These are phyloP conservation scores for Pseudogymnoascus sp. DNA, from an alignment of 2,329 filamentous ascomycete genomes.

Conservation along the genomic window DNA sequence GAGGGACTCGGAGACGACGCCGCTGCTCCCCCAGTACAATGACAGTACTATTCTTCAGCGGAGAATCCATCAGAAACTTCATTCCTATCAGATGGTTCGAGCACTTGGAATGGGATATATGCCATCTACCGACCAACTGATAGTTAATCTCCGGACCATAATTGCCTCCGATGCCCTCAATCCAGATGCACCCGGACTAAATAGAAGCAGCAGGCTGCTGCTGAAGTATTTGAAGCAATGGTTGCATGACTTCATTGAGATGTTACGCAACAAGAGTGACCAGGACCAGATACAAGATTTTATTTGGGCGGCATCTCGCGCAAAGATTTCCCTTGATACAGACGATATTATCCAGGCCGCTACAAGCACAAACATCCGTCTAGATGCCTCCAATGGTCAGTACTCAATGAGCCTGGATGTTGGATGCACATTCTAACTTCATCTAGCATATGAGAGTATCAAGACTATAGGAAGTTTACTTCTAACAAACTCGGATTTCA, in stretches of 20 bases:
- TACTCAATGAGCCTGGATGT: slow-evolving; percentile 11
- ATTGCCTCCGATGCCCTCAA: slow-evolving; percentile 72
- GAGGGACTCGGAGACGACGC: slow-evolving; percentile 36
- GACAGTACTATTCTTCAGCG: slow-evolving; percentile 74
- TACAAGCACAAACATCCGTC: slow-evolving; percentile 53
- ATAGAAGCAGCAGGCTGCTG: slow-evolving; percentile 65
- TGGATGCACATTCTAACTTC: background rate
- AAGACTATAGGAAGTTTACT: slow-evolving; percentile 77
- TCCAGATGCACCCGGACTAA: slow-evolving; percentile 64
- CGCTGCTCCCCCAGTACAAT: slow-evolving; percentile 72
- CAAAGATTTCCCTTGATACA: slow-evolving; percentile 60
- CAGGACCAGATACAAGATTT: slow-evolving; percentile 86
- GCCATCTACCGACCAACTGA: slow-evolving; percentile 79
- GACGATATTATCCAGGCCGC: slow-evolving; percentile 54
- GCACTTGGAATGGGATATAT: slow-evolving; percentile 79
- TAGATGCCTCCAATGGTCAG: slow-evolving; percentile 62
- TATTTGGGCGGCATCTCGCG: slow-evolving; percentile 72
- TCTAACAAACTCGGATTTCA: slow-evolving; percentile 83
- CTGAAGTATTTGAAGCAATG: slow-evolving; percentile 63
- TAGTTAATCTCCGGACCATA: slow-evolving; percentile 70
- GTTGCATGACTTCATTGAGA: slow-evolving; percentile 71
- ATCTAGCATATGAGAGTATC: slow-evolving; percentile 66
- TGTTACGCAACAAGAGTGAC: slow-evolving; percentile 73
- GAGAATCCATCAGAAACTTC: slow-evolving; percentile 77
- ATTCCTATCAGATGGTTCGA: slow-evolving; percentile 83